phyloP scores from a whole-genome alignment of 495 filamentous ascomycete species.

The Daldinia grandis region DNA sequence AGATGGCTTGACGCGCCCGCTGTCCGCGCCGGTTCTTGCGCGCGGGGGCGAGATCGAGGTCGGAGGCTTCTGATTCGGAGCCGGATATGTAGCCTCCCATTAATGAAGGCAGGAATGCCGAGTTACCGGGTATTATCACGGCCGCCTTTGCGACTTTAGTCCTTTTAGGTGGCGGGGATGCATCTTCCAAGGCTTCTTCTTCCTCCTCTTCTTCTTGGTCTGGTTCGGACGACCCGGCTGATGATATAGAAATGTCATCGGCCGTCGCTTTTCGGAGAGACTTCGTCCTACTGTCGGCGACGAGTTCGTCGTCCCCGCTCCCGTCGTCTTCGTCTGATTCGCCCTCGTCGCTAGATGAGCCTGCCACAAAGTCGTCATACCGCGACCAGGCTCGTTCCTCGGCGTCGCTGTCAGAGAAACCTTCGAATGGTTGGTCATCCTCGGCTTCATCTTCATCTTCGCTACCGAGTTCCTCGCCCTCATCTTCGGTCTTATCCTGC shows the following conservation, averaged over 20 bases:
- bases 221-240: slow-evolving; percentile 17
- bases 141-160: slow-evolving; percentile 39
- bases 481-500: slow-evolving; percentile 22
- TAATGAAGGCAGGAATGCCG: slow-evolving; percentile 86
- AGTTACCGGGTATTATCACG: slow-evolving; percentile 48
- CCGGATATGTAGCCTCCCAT: slow-evolving; percentile 94
- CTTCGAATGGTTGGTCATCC: slow-evolving; percentile 56
- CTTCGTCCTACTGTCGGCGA: slow-evolving; percentile 31
- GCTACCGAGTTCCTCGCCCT: slow-evolving; percentile 26
- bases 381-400: slow-evolving; percentile 55
- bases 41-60: slow-evolving; percentile 57
- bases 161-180: slow-evolving; percentile 54
- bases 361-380: slow-evolving; percentile 51
- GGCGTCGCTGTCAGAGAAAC: slow-evolving; percentile 63
- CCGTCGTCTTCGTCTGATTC: slow-evolving; percentile 42
- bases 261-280: slow-evolving; percentile 29
- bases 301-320: slow-evolving; percentile 23
- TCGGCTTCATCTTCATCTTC: slow-evolving; percentile 30
- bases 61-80: slow-evolving; percentile 69
- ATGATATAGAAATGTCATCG: slow-evolving; percentile 44
- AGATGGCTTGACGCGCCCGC: slow-evolving; percentile 80
- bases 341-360: slow-evolving; percentile 55
- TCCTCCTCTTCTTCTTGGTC: not conserved
- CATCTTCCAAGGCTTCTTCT: slow-evolving; percentile 5
- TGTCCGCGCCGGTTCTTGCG: slow-evolving; percentile 90